These are phyloP conservation scores for Escallonia herrerae DNA, from an alignment of 129 eudicot species.

Conservation along the genomic window DNA sequence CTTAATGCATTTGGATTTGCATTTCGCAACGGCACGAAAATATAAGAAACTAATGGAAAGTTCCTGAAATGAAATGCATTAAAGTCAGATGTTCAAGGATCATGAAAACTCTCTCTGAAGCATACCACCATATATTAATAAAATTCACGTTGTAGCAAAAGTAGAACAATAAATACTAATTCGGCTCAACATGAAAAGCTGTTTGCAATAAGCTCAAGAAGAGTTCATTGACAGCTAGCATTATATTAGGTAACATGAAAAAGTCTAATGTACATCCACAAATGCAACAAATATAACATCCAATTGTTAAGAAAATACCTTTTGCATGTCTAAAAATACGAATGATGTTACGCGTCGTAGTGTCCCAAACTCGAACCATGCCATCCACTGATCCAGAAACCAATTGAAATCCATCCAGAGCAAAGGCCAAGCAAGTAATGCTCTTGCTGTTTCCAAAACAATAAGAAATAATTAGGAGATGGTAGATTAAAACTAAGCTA, in stretches of 20 bases:
- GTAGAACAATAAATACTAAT: neutral
- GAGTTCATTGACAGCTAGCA: conserved; percentile 1
- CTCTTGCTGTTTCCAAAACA: conserved; percentile 58
- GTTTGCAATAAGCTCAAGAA: neutral
- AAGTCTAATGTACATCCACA: neutral
- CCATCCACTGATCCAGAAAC: conserved; percentile 97
- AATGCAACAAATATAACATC: too few relatives aligned
- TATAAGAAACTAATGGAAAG: too few relatives aligned
- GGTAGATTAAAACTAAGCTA: neutral
- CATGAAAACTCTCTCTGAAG: too few relatives aligned
- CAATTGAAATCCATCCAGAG: conserved; percentile 67
- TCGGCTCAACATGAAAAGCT: neutral
- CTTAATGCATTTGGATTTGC: too few relatives aligned
- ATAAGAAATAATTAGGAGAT: neutral
- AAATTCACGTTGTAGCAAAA: too few relatives aligned
- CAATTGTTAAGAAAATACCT: conserved; percentile 34
- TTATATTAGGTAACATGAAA: neutral
- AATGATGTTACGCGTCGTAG: conserved; percentile 56
- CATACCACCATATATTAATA: too few relatives aligned
- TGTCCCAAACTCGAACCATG: conserved; percentile 85
- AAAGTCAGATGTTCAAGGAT: too few relatives aligned
- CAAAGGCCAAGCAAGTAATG: conserved; percentile 67
- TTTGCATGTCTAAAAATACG: conserved; percentile 78
- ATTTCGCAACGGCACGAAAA: too few relatives aligned
- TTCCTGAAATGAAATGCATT: too few relatives aligned